Conservation (phyloP, 2,329 filamentous ascomycete species). For the Alternaria angustiovoidea region DNA sequence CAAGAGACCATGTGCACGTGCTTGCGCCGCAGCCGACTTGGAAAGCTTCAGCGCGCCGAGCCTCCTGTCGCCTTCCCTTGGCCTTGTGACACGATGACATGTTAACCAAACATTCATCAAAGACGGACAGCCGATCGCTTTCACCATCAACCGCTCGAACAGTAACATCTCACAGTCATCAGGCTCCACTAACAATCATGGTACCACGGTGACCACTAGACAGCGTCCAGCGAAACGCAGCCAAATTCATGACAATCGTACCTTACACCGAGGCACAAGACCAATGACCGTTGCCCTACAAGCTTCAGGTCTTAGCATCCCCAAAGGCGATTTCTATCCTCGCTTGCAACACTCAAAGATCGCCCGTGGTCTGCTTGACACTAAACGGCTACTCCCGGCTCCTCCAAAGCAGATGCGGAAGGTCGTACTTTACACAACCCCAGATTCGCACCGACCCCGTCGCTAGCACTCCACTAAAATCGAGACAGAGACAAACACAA, state of each 20-base stretch:
- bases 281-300: no score
- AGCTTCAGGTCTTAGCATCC: no score
- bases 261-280: no score
- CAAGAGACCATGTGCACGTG: background rate
- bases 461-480: background rate
- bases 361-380: background rate
- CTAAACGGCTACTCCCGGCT: conserved; percentile 1
- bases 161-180: no score
- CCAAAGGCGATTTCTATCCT: no score
- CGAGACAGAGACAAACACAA: background rate
- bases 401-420: conserved; percentile 10
- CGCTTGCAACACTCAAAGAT: background rate
- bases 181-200: no score
- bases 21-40: background rate
- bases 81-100: background rate
- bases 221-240: no score
- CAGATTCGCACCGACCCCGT: conserved; percentile 6
- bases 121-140: background rate
- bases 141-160: background rate
- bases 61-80: background rate
- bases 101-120: background rate
- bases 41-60: background rate
- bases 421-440: conserved; percentile 3
- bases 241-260: no score
- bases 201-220: no score